Evolutionary conservation across 2,329 filamentous ascomycete genomes (phyloP).

Genomic region (Fusarium sp.): DNA sequence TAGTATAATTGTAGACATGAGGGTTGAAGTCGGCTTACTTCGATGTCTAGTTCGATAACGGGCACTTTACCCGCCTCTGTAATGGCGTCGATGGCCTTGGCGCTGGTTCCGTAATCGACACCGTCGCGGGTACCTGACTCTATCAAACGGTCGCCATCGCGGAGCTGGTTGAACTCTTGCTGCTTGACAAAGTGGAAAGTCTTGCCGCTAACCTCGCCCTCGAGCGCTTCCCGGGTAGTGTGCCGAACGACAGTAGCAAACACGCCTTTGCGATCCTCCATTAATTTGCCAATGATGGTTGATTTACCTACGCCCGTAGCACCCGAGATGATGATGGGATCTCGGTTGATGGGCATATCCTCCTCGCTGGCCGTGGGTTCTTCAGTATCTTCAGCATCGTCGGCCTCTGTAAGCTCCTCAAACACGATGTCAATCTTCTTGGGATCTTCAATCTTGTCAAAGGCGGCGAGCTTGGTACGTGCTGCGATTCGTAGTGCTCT

Average conservation of each 20-base stretch:
- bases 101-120: slow-evolving; percentile 70
- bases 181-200: slow-evolving; percentile 70
- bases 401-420: slow-evolving; percentile 61
- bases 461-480: slow-evolving; percentile 78
- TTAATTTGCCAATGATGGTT: slow-evolving; percentile 73
- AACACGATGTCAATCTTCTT: slow-evolving; percentile 77
- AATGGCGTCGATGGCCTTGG: slow-evolving; percentile 66
- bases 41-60: slow-evolving; percentile 66
- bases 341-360: slow-evolving; percentile 64
- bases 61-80: slow-evolving; percentile 72
- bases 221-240: slow-evolving; percentile 65
- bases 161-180: slow-evolving; percentile 69
- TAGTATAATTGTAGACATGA: slow-evolving; percentile 1
- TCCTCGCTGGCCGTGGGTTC: slow-evolving; percentile 52
- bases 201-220: slow-evolving; percentile 67
- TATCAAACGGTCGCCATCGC: slow-evolving; percentile 72
- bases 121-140: slow-evolving; percentile 68
- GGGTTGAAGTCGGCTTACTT: slow-evolving; percentile 59
- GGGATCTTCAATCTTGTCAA: slow-evolving; percentile 90
- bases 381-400: slow-evolving; percentile 55
- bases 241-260: slow-evolving; percentile 73
- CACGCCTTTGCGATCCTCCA: slow-evolving; percentile 74
- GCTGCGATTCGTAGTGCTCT: slow-evolving; percentile 86
- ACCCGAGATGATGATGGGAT: slow-evolving; percentile 77
- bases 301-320: slow-evolving; percentile 74